Evolutionary conservation across 495 filamentous ascomycete genomes (phyloP).

Genomic region (Penicillium argentinense): DNA sequence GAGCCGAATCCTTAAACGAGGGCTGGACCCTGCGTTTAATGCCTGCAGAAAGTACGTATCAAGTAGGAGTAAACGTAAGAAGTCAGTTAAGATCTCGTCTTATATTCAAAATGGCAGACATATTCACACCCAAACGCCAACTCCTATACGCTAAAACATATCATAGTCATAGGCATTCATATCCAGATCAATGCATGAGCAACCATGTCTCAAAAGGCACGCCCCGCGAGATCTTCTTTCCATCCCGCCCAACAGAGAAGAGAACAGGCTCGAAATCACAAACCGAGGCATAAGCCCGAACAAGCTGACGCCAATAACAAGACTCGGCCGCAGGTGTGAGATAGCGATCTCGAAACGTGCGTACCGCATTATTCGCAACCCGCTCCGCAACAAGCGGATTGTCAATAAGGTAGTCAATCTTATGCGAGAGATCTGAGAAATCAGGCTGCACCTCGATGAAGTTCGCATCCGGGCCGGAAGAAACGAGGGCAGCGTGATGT

Average conservation of each 20-base stretch:
- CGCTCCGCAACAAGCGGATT: conserved; percentile 49
- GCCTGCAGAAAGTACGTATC: neutral
- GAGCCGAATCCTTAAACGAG: neutral
- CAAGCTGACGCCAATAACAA: conserved; percentile 60
- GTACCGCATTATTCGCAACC: conserved; percentile 56
- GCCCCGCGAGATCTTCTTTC: conserved; percentile 31
- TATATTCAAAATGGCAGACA: no score
- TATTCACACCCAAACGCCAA: no score
- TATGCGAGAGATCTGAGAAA: conserved; percentile 53
- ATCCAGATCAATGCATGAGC: conserved; percentile 25
- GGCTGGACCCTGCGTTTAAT: neutral
- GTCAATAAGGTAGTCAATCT: conserved; percentile 51
- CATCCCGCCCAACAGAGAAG: conserved; percentile 23
- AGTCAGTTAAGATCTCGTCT: no score
- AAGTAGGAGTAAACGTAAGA: neutral
- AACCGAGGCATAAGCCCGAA: conserved; percentile 48
- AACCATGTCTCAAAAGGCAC: conserved; percentile 43
- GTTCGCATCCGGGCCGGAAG: conserved; percentile 57
- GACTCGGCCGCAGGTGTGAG: conserved; percentile 60
- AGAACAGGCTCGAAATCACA: conserved; percentile 43
- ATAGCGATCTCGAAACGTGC: conserved; percentile 57
- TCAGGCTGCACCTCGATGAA: conserved; percentile 57
- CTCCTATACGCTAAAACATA: neutral
- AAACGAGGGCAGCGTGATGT: conserved; percentile 38
- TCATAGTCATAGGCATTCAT: neutral